Evolutionary conservation across 305 asterid species (phyloP).

Genomic region (Plantago coronopus): DNA sequence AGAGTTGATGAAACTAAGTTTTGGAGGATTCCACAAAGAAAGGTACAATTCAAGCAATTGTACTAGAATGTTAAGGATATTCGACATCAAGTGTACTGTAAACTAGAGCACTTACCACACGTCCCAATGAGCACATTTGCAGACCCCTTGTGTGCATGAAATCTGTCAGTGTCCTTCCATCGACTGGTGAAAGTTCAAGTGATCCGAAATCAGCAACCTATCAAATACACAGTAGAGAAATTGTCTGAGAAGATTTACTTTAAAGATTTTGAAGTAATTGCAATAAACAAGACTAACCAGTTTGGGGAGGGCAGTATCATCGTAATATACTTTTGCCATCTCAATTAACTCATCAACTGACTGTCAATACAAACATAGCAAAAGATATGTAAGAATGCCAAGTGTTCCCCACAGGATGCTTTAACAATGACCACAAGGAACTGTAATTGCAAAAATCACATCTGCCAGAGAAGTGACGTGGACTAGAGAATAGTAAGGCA

Average conservation of each 20-base stretch:
- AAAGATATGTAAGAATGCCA: conserved; percentile 27
- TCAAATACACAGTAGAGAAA: conserved; percentile 19
- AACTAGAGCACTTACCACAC: conserved; percentile 56
- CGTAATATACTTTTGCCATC: conserved; percentile 75
- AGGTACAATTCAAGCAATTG: background rate
- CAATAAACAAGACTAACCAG: conserved; percentile 44
- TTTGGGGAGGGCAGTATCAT: conserved; percentile 80
- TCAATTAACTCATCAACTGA: conserved; percentile 76
- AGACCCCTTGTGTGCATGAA: conserved; percentile 83
- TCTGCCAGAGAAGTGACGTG: conserved; percentile 17
- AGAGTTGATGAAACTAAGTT: conserved; percentile 22
- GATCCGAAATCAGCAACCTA: conserved; percentile 88
- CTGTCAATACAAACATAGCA: conserved; percentile 42
- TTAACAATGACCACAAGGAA: conserved; percentile 15
- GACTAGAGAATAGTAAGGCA: conserved; percentile 20
- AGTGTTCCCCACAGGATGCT: conserved; percentile 10
- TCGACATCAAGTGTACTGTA: conserved; percentile 13
- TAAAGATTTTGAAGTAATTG: conserved; percentile 13
- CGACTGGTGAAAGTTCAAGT: conserved; percentile 73
- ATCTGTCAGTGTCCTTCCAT: conserved; percentile 74
- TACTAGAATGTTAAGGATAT: background rate
- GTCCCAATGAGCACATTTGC: conserved; percentile 80
- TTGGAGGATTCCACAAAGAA: conserved; percentile 12
- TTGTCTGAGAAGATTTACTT: conserved; percentile 21
- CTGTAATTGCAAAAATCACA: conserved; percentile 13